Percentiles rank a stretch among this genome's conserved stretches.
Conservation (phyloP, 352 stramenopile genomes). For the Pythium monospermum region DNA sequence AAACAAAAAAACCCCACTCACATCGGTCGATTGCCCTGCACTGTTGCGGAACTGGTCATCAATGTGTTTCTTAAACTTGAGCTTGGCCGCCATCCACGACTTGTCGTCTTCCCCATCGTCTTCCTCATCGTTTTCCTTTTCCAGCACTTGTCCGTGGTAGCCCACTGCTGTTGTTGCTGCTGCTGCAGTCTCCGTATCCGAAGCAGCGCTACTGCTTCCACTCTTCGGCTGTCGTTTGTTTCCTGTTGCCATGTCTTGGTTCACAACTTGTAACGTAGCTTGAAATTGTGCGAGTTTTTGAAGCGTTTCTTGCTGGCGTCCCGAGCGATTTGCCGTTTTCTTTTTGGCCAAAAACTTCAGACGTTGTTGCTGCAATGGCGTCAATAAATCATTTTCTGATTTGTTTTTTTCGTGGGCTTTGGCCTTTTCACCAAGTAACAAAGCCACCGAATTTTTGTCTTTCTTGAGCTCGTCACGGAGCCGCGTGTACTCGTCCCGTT, state of each 20-base stretch:
- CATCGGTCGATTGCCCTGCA: conserved; percentile 45
- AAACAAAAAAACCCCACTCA: conserved; percentile 16
- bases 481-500: conserved; percentile 59
- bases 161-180: too few species aligned
- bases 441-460: conserved; percentile 48
- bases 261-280: conserved; percentile 34
- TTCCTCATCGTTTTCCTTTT: conserved; percentile 31
- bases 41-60: conserved; percentile 77
- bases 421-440: conserved; percentile 55
- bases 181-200: too few species aligned
- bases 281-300: conserved; percentile 65
- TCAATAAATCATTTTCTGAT: conserved; percentile 66
- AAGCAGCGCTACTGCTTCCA: too few species aligned
- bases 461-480: conserved; percentile 64
- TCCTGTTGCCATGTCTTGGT: conserved; percentile 1
- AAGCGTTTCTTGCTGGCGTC: conserved; percentile 65
- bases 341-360: conserved; percentile 69
- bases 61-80: conserved; percentile 89
- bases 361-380: conserved; percentile 67
- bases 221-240: conserved; percentile 2
- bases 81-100: conserved; percentile 83
- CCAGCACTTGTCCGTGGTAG: conserved; percentile 70
- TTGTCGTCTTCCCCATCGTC: conserved; percentile 36
- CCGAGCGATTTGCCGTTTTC: conserved; percentile 41
- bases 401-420: conserved; percentile 50